Conservation (phyloP, 495 filamentous ascomycete genomes). For the Aspergillus bertholletiae region DNA sequence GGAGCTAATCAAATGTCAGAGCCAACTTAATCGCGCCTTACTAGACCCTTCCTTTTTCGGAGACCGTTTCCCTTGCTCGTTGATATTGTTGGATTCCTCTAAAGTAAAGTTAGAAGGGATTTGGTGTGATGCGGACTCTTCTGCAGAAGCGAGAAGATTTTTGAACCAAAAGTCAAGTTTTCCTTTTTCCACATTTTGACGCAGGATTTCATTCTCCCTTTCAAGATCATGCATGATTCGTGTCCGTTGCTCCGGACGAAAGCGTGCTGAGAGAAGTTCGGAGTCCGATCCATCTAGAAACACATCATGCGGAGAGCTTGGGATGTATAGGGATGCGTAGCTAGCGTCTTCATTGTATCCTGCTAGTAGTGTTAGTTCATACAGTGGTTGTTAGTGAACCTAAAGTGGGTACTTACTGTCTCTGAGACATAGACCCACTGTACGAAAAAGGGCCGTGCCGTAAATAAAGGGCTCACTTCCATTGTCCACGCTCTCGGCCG, state of each 20-base stretch:
- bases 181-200: slow-evolving; percentile 51
- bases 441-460: slow-evolving; percentile 31
- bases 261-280: slow-evolving; percentile 51
- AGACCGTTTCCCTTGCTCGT: not conserved
- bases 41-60: not conserved
- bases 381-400: not conserved
- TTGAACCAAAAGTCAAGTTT: slow-evolving; percentile 60
- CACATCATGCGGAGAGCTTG: slow-evolving; percentile 47
- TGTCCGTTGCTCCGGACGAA: slow-evolving; percentile 47
- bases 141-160: slow-evolving; percentile 35
- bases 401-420: slow-evolving; percentile 28
- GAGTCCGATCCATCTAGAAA: slow-evolving; percentile 47
- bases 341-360: slow-evolving; percentile 12
- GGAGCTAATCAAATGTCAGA: slow-evolving; percentile 5
- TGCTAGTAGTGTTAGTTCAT: slow-evolving; percentile 13
- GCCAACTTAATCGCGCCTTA: slow-evolving; percentile 17
- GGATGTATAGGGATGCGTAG: slow-evolving; percentile 30
- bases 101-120: not conserved
- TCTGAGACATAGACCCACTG: slow-evolving; percentile 28
- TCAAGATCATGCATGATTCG: slow-evolving; percentile 48
- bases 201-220: slow-evolving; percentile 51
- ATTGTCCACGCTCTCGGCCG: slow-evolving; percentile 25
- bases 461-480: slow-evolving; percentile 20
- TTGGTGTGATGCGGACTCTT: slow-evolving; percentile 4
- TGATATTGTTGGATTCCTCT: not conserved